These are phyloP conservation scores for Chiua sp. DNA, from an alignment of 1,284 basidiomycete species.

Conservation along the genomic window DNA sequence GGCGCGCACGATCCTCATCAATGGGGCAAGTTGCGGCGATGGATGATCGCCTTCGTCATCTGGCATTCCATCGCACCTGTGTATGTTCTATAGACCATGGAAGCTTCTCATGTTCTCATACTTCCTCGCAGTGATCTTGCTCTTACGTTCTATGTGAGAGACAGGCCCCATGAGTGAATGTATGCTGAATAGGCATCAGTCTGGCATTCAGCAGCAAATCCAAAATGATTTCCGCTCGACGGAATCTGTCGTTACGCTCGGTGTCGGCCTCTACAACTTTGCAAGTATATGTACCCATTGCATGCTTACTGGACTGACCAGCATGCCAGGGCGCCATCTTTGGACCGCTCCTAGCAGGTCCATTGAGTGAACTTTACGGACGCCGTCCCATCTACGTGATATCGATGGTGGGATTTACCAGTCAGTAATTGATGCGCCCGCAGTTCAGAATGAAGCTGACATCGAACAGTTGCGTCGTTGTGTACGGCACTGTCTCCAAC, in stretches of 20 bases:
- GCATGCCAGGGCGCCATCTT: slow-evolving; percentile 28
- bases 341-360: slow-evolving; percentile 31
- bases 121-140: slow-evolving; percentile 23
- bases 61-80: slow-evolving; percentile 36
- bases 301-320: slow-evolving; percentile 4
- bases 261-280: slow-evolving; percentile 34
- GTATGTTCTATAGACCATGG: slow-evolving; percentile 14
- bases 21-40: slow-evolving; percentile 33
- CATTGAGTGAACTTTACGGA: slow-evolving; percentile 34
- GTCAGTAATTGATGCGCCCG: slow-evolving; percentile 13
- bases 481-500: slow-evolving; percentile 28
- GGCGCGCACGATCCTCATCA: slow-evolving; percentile 29
- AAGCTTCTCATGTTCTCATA: slow-evolving; percentile 1
- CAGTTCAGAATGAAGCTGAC: slow-evolving; percentile 11
- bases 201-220: slow-evolving; percentile 33
- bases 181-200: slow-evolving; percentile 20
- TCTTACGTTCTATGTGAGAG: slow-evolving; percentile 34
- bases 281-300: slow-evolving; percentile 6
- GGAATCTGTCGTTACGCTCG: slow-evolving; percentile 30
- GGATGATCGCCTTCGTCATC: slow-evolving; percentile 33
- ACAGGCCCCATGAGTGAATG: neutral
- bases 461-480: slow-evolving; percentile 27
- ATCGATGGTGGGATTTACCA: slow-evolving; percentile 25
- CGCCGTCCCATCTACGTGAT: slow-evolving; percentile 30
- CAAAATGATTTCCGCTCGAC: slow-evolving; percentile 28